Conservation (phyloP, 257 asterid species). For the Solanum lycopersicoides region DNA sequence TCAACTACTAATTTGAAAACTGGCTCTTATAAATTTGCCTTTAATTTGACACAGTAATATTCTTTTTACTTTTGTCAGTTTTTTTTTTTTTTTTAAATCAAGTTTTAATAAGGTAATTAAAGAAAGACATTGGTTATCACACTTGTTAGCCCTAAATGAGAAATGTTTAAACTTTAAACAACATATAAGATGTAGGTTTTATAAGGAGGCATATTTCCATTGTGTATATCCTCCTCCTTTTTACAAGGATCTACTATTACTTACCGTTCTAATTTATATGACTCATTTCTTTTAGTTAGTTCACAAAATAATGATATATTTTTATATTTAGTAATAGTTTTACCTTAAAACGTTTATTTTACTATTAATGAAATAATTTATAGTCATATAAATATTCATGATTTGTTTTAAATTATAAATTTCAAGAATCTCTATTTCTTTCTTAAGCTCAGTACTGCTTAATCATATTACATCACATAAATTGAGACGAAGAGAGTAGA, state of each 20-base stretch:
- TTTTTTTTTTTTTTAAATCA: not conserved
- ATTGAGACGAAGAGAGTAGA: not conserved
- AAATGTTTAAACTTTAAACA: not conserved
- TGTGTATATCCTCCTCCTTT: too few species aligned
- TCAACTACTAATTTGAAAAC: constrained; percentile 18
- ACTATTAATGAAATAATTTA: too few species aligned
- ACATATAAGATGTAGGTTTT: not conserved
- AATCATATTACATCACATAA: too few species aligned
- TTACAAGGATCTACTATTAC: too few species aligned
- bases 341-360: too few species aligned
- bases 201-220: not conserved
- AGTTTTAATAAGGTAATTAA: not conserved
- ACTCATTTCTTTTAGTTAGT: too few species aligned
- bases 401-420: too few species aligned
- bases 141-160: not conserved
- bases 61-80: not conserved
- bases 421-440: too few species aligned
- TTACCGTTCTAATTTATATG: not conserved
- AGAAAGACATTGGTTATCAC: not conserved
- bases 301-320: too few species aligned
- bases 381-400: too few species aligned
- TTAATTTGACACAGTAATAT: not conserved
- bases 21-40: not conserved
- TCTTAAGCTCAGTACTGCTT: not conserved
- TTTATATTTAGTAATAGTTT: too few species aligned